These are phyloP conservation scores for Cinnamomum chago DNA, from an alignment of 164 flowering plant genomes.

Conservation along the genomic window DNA sequence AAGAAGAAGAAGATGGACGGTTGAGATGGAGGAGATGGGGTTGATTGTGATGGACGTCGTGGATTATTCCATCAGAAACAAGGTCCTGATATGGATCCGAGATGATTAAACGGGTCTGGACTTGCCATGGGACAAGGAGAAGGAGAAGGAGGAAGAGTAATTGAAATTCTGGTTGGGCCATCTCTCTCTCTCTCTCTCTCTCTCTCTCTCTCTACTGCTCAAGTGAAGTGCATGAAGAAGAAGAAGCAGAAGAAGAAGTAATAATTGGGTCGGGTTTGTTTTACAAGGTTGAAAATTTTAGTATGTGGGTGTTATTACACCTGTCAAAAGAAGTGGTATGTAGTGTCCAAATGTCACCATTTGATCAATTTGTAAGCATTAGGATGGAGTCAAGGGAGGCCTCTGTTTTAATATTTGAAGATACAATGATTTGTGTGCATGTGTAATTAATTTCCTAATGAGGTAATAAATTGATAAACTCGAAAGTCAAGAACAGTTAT, in stretches of 20 bases:
- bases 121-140: not conserved
- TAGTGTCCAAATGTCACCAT: not conserved
- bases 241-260: not conserved
- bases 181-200: too few species aligned
- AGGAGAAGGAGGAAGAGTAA: not conserved
- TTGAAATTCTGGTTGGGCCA: not conserved
- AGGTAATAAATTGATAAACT: too few species aligned
- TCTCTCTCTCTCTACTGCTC: not conserved
- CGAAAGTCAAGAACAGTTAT: too few species aligned
- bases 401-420: too few species aligned
- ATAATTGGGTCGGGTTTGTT: not conserved
- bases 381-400: too few species aligned
- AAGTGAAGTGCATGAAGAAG: not conserved
- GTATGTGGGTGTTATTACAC: too few species aligned
- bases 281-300: too few species aligned
- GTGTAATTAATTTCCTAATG: too few species aligned
- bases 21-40: conserved; percentile 1
- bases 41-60: not conserved
- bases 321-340: not conserved
- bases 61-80: conserved; percentile 27
- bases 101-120: not conserved
- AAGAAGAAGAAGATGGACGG: not conserved
- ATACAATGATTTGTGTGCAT: too few species aligned
- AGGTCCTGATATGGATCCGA: not conserved
- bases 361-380: too few species aligned